Evolutionary conservation across 345 rosid species (phyloP).

Genomic region (Kandelia obovata): DNA sequence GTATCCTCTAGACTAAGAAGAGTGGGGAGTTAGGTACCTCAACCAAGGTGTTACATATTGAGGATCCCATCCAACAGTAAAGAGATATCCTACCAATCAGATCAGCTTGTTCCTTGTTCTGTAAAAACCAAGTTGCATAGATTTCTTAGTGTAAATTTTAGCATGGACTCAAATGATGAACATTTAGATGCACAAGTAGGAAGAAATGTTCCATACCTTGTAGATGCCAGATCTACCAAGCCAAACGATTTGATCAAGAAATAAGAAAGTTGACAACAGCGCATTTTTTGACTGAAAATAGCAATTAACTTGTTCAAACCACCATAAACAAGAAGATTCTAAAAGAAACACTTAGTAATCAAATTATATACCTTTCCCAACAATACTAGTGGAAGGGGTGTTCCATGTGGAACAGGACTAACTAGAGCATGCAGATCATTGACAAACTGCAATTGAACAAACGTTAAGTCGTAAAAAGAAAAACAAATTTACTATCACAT

Average conservation of each 20-base stretch:
- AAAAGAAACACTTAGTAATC: not conserved
- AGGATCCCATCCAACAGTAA: slow-evolving; percentile 92
- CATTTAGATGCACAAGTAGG: slow-evolving; percentile 3
- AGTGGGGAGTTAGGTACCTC: slow-evolving; percentile 54
- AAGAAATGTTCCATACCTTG: slow-evolving; percentile 46
- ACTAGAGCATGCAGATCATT: slow-evolving; percentile 84
- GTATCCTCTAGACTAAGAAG: not conserved
- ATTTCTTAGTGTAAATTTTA: not conserved
- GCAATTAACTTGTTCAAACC: slow-evolving; percentile 11
- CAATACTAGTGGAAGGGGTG: slow-evolving; percentile 82
- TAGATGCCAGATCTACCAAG: slow-evolving; percentile 90
- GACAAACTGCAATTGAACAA: slow-evolving; percentile 63
- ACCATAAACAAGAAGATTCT: not conserved
- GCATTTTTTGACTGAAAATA: slow-evolving; percentile 87
- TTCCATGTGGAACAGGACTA: slow-evolving; percentile 83
- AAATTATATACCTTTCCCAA: slow-evolving; percentile 66
- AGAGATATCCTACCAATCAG: slow-evolving; percentile 77
- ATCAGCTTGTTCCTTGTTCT: slow-evolving; percentile 89
- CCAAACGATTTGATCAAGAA: slow-evolving; percentile 98
- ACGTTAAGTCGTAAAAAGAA: slow-evolving; percentile 4
- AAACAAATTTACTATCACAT: slow-evolving; percentile 6
- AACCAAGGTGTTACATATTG: slow-evolving; percentile 67
- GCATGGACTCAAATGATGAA: not conserved
- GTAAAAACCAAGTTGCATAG: not conserved
- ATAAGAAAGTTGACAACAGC: slow-evolving; percentile 72